Evolutionary conservation across 768 basidiomycete genomes (phyloP).

Genomic region (Brasilioporus rufonigricans): DNA sequence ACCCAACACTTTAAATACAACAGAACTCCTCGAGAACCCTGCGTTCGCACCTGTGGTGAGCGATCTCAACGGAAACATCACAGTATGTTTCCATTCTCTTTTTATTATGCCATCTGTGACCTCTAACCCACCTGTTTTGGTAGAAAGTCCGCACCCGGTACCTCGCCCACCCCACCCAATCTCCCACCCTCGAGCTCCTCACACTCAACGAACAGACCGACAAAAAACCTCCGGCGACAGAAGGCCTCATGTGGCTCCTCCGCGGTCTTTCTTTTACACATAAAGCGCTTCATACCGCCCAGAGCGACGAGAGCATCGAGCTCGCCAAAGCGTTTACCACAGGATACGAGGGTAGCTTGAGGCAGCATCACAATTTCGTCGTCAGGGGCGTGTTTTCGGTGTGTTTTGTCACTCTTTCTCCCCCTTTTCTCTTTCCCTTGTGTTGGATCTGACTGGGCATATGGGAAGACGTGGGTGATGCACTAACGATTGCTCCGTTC

Average conservation of each 20-base stretch:
- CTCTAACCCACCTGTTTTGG: neutral
- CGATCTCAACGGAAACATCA: conserved; percentile 91
- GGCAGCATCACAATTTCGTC: conserved; percentile 79
- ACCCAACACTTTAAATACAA: neutral
- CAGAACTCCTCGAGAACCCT: conserved; percentile 27
- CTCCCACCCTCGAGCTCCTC: conserved; percentile 79
- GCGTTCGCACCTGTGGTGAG: conserved; percentile 82
- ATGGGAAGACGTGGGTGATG: neutral
- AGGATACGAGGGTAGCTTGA: conserved; percentile 80
- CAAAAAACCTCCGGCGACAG: conserved; percentile 86
- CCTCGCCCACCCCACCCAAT: conserved; percentile 59
- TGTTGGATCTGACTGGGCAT: neutral
- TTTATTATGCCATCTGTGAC: neutral
- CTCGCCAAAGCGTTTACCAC: conserved; percentile 73
- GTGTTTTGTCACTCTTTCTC: conserved; percentile 26
- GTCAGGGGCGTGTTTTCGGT: conserved; percentile 59
- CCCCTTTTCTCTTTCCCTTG: neutral
- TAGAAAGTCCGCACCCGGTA: conserved; percentile 92
- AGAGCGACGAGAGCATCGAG: conserved; percentile 53
- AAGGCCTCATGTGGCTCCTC: conserved; percentile 92
- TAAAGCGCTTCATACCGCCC: conserved; percentile 69
- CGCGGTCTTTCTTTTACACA: conserved; percentile 91
- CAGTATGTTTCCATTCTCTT: conserved; percentile 45
- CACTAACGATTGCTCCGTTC: neutral
- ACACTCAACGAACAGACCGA: conserved; percentile 81